Evolutionary conservation across 208 protist species (phyloP), one percentile per base, ranked within the genome.

Genomic region (Crithidia mellificae): DNA sequence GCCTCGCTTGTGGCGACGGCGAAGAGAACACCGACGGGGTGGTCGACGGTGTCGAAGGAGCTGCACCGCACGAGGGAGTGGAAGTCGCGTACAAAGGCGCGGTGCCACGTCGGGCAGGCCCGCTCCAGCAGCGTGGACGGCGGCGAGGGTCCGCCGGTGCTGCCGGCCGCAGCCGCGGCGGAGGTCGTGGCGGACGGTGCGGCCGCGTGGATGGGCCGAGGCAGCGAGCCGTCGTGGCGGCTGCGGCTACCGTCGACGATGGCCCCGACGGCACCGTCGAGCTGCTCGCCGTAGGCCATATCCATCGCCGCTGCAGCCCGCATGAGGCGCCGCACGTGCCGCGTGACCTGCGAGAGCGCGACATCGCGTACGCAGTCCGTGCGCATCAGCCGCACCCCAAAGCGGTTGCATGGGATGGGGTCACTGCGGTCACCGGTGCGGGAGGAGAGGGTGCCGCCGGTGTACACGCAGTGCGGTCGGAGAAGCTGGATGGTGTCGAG

Each of bases 41-140:
- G 75, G 71, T 95, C 90, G 12, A 90, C 39, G 2, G 90, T 95
- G 56, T 95, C 90, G 66, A 86, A 88, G 68, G 78, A 36, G 57
- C 70, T 84, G 63, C 83, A 89, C 1, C 90, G 90, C 41, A 88
- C 78, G 25, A 93, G 73, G 44, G 65, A 53, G 75, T 83, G 73
- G 32, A 85, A 78, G 57, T 87, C 82, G 5, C 72, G 75, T 7
- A 92, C 56, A 71, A 90, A 84, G 22, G 50, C 24, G 39, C 51
- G 50, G 76, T 92, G 79, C 87, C 90, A 95, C 20, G 68, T 49
- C 0, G 84, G 80, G 27, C 65, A 71, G 7, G 85, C 65, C 34
- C 89, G 84, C 76, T 95, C 77, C 27, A 92, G 68, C 15, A 95
- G 79, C 46, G 68, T 80, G 32, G 63, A 19, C 53, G 67, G 39